Percentiles rank a stretch among this genome's conserved stretches.
phyloP scores from a whole-genome alignment of 1,284 basidiomycete genomes.

The Papiliotrema terrestris region DNA sequence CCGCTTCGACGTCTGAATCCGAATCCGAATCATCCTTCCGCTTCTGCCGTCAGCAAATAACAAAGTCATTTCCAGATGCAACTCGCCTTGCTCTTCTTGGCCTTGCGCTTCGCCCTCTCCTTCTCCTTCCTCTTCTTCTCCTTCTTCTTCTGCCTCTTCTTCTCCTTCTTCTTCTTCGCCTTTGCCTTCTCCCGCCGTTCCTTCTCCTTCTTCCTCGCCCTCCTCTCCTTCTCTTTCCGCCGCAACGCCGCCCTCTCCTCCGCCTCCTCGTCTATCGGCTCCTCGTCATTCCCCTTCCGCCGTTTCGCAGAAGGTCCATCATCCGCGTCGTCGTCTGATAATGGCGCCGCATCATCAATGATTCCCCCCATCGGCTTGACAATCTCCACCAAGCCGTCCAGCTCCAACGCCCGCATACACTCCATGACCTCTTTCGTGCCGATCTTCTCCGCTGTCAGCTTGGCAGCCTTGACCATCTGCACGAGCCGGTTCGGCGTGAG shows the following conservation, averaged over 20 bases:
- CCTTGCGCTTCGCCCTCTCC: constrained; percentile 20
- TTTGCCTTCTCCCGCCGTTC: constrained; percentile 34
- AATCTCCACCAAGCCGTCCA: constrained; percentile 45
- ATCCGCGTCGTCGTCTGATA: constrained; percentile 21
- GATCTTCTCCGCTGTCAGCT: constrained; percentile 30
- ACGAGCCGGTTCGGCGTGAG: constrained; percentile 36
- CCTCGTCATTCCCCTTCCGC: constrained; percentile 13
- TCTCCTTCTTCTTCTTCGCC: constrained; percentile 25
- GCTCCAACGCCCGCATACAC: constrained; percentile 44
- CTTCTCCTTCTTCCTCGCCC: constrained; percentile 25
- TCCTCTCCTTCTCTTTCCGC: constrained; percentile 23
- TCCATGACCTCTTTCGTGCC: constrained; percentile 48
- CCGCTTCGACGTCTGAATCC: constrained; percentile 15
- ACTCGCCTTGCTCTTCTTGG: constrained; percentile 25
- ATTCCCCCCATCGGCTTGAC: constrained; percentile 45
- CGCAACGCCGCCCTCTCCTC: constrained; percentile 15
- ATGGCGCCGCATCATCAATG: constrained; percentile 19
- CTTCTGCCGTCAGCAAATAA: neutral
- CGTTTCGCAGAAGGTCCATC: constrained; percentile 12
- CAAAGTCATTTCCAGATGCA: constrained; percentile 6
- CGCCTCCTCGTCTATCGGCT: constrained; percentile 13
- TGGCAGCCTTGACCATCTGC: constrained; percentile 25
- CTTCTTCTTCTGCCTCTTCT: constrained; percentile 26
- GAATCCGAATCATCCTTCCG: constrained; percentile 6
- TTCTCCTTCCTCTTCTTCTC: constrained; percentile 33